phyloP scores from a whole-genome alignment of 2,329 filamentous ascomycete species.

The Hymenoscyphus occultus region DNA sequence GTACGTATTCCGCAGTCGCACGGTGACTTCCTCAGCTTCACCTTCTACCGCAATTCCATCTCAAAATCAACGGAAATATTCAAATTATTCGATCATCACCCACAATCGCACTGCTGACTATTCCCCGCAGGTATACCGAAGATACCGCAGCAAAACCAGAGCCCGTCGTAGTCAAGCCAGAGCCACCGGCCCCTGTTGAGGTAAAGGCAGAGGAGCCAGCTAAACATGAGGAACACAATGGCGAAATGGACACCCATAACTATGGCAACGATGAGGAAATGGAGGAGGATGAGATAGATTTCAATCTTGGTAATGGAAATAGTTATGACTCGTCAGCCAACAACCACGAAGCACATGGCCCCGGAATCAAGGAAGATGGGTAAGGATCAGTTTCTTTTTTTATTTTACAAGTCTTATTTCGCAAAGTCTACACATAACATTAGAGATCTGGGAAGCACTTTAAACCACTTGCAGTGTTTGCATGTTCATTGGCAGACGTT shows the following conservation, averaged over 20 bases:
- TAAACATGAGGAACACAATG: slow-evolving; percentile 38
- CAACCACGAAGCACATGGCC: slow-evolving; percentile 45
- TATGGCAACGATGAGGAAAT: slow-evolving; percentile 47
- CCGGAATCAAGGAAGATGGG: slow-evolving; percentile 88
- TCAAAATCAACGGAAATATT: neutral
- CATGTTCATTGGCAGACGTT: neutral
- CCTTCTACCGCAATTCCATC: neutral
- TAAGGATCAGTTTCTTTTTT: slow-evolving; percentile 54
- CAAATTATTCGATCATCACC: neutral
- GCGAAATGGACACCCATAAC: slow-evolving; percentile 42
- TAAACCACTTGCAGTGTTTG: neutral
- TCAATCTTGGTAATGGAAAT: slow-evolving; percentile 49
- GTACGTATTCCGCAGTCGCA: slow-evolving; percentile 52
- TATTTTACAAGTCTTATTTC: neutral
- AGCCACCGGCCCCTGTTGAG: slow-evolving; percentile 31
- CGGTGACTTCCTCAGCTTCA: slow-evolving; percentile 17
- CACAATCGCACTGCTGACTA: slow-evolving; percentile 16
- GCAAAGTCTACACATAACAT: neutral
- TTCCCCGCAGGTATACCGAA: slow-evolving; percentile 58
- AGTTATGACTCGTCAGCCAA: slow-evolving; percentile 31
- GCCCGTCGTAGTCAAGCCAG: slow-evolving; percentile 31
- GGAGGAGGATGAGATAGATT: slow-evolving; percentile 55
- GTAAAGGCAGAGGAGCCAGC: slow-evolving; percentile 27
- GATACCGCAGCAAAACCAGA: slow-evolving; percentile 52
- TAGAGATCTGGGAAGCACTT: neutral